A percentile compares a stretch with the other conserved stretches of the same genome.
These are phyloP conservation scores for Ceratorhiza oryzae-sativae DNA, from an alignment of 1,284 basidiomycete species.

Conservation along the genomic window DNA sequence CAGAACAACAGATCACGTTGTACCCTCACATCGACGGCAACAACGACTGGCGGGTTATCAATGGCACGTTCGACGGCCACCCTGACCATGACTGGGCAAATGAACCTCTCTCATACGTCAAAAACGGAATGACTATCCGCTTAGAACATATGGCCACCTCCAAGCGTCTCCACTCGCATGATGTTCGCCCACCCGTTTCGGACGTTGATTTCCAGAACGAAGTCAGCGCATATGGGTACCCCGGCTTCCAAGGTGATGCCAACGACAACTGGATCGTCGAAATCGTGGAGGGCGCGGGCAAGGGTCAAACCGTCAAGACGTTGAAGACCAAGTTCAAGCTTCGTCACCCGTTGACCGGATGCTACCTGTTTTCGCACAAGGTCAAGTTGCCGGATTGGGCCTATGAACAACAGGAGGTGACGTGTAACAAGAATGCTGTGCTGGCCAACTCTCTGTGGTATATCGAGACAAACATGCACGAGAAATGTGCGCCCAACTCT, in stretches of 20 bases:
- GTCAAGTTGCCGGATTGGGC: conserved; percentile 98
- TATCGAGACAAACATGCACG: conserved; percentile 86
- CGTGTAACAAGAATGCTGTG: conserved; percentile 96
- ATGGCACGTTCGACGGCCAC: conserved; percentile 62
- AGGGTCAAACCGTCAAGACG: conserved; percentile 75
- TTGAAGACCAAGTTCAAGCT: conserved; percentile 86
- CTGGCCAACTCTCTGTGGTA: conserved; percentile 93
- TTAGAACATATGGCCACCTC: conserved; percentile 82
- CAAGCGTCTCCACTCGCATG: conserved; percentile 94
- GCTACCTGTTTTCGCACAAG: conserved; percentile 98
- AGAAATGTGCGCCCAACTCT: conserved; percentile 65
- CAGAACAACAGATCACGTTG: conserved; percentile 97
- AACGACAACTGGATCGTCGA: conserved; percentile 98
- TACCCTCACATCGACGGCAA: conserved; percentile 96
- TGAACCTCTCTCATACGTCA: conserved; percentile 69
- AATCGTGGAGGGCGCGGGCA: conserved; percentile 77
- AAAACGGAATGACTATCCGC: conserved; percentile 76
- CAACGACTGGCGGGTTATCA: conserved; percentile 87
- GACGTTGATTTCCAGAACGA: conserved; percentile 99
- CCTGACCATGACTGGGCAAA: conserved; percentile 64
- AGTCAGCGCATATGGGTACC: conserved; percentile 92
- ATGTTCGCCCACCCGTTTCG: conserved; percentile 91
- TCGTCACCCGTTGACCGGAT: conserved; percentile 86
- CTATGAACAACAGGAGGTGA: conserved; percentile 98
- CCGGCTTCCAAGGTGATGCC: conserved; percentile 83